Base-by-base conservation (phyloP, 129 eudicot genomes). In the Centrapalus pauciflorus region DNA sequence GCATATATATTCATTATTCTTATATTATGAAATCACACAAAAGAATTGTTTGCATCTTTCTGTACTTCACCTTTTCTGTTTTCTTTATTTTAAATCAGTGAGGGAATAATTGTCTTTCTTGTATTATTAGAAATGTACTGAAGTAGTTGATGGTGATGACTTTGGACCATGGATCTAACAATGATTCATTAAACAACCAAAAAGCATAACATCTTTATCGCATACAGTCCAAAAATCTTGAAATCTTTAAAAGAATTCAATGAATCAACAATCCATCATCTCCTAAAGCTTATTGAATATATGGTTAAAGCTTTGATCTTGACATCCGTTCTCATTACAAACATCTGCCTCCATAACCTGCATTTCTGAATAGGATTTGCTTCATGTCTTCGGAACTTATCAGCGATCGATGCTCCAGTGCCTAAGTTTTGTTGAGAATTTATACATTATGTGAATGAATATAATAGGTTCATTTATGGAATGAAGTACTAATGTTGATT, bases 281-380 rank as follows among this genome's bases (percentile, higher is more conserved):
- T 66, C 28, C 61, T 16, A 49, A 61, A 51, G n/a, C 55, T 70
- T 70, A 13, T 43, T 41, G 57, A 56, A 57, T 40, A n/a, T 8
- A 20, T 21, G 27, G 3, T 12, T 4, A 13, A 45, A 45, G 26
- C 9, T 13, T 52, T 20, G 5, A 59, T 60, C 32, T 16, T 33
- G 66, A n/a, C 59, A 81, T 64, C 49, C 63, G 50, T 25, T 76
- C 30, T 62, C 60, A 26, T 75, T 83, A 91, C 74, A 81, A 30
- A 71, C 88, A 87, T 76, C 88, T 87, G 70, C 96, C 97, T 33
- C 96, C 88, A 77, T 87, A 87, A 3, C 96, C 90, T 20, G 97
- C 97, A 79, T 83, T 91, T 60, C 77, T 79, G 34, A 77, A 83
- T 33, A 87, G 71, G 61, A 90, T 82, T 49, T 88, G 88, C 81